These are phyloP conservation scores for Babesia ovis DNA, from an alignment of 169 alveolate genomes.

Conservation along the genomic window DNA sequence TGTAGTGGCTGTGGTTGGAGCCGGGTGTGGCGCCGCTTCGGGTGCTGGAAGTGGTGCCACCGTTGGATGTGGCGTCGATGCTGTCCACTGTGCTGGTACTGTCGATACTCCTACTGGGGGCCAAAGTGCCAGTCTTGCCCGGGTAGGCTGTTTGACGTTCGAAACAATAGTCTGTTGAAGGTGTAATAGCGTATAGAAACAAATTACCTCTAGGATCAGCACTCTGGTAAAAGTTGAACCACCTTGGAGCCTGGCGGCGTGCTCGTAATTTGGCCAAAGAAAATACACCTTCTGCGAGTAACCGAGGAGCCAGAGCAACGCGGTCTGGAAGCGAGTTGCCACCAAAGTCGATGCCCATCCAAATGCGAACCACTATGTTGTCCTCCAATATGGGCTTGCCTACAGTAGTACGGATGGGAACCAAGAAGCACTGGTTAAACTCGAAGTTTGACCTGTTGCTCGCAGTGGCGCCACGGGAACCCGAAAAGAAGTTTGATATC, in stretches of 20 bases:
- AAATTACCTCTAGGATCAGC: constrained; percentile 33
- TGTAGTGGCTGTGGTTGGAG: constrained; percentile 70
- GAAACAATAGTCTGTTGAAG: too few relatives aligned
- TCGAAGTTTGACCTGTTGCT: constrained; percentile 79
- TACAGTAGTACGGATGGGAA: constrained; percentile 81
- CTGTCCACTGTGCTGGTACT: constrained; percentile 1
- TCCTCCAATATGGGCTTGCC: constrained; percentile 87
- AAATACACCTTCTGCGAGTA: constrained; percentile 77
- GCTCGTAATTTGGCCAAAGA: constrained; percentile 78
- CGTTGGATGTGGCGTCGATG: not conserved
- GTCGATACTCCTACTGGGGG: not conserved
- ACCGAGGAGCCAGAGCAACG: constrained; percentile 43
- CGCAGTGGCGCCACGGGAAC: constrained; percentile 43
- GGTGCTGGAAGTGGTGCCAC: not conserved
- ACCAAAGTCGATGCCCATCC: constrained; percentile 75
- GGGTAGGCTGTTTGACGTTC: not conserved
- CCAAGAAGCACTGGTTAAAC: constrained; percentile 88
- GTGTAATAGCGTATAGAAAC: too few relatives aligned
- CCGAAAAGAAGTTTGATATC: constrained; percentile 3
- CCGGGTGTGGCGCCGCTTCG: not conserved
- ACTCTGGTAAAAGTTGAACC: constrained; percentile 88
- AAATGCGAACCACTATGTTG: constrained; percentile 81
- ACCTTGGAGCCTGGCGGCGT: constrained; percentile 74
- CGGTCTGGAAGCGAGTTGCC: constrained; percentile 4
- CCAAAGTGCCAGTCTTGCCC: not conserved